Evolutionary conservation across 1,139 yeast genomes (phyloP).

Genomic region (Hyphopichia khmerensis): DNA sequence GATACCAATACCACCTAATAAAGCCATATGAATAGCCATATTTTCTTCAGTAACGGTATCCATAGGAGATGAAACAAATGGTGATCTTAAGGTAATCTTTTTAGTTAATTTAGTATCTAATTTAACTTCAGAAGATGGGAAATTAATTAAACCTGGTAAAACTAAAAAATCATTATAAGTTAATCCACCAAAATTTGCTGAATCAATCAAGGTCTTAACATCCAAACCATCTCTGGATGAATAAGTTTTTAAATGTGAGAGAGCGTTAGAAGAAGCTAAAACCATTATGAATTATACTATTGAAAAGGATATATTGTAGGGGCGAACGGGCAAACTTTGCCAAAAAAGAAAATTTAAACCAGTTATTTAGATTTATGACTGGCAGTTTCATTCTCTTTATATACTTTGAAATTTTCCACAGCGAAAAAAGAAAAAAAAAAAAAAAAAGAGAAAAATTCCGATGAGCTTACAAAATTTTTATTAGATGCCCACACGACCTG

Average conservation of each 20-base stretch:
- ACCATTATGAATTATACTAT: constrained; percentile 24
- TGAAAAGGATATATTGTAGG: constrained; percentile 6
- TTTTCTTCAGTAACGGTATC: constrained; percentile 97
- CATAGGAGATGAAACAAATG: constrained; percentile 98
- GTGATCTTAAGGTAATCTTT: constrained; percentile 87
- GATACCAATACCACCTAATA: constrained; percentile 98
- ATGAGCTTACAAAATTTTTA: constrained; percentile 2
- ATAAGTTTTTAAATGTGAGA: constrained; percentile 65
- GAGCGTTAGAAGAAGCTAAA: constrained; percentile 64
- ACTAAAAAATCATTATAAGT: constrained; percentile 95
- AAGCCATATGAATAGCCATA: constrained; percentile 99
- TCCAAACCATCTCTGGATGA: constrained; percentile 80
- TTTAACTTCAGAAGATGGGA: constrained; percentile 74
- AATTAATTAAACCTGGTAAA: constrained; percentile 91
- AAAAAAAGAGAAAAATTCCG: constrained; percentile 1
- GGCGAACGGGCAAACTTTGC: constrained; percentile 41
- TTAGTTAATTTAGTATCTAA: constrained; percentile 87
- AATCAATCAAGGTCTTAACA: constrained; percentile 83
- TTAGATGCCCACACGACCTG: no score
- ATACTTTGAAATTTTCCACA: constrained; percentile 3
- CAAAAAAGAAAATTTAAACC: constrained; percentile 33
- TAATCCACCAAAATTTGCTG: constrained; percentile 87
- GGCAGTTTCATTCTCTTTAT: constrained; percentile 8
- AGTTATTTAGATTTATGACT: no score
- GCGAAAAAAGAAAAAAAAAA: no score